phyloP scores from a whole-genome alignment of 2,329 filamentous ascomycete species.

The Cladosporium sp. region DNA sequence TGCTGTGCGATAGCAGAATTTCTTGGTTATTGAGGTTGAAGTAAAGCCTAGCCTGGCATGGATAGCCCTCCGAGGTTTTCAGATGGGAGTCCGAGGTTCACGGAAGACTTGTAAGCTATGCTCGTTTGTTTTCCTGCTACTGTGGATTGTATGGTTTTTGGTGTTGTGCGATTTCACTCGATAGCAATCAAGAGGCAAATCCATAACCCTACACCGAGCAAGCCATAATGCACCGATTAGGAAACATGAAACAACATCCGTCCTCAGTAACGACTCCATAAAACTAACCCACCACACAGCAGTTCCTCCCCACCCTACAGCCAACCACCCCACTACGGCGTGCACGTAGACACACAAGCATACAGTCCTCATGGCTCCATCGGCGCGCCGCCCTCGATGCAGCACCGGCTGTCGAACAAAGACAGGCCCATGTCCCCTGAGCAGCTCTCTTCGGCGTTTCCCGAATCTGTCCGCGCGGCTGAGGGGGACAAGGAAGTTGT shows the following conservation, averaged over 20 bases:
- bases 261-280: neutral
- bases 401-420: conserved; percentile 26
- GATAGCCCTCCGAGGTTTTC: conserved; percentile 26
- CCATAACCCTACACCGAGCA: neutral
- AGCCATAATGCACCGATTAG: neutral
- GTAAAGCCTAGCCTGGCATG: conserved; percentile 11
- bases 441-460: conserved; percentile 27
- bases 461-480: conserved; percentile 29
- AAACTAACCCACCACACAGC: conserved; percentile 18
- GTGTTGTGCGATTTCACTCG: neutral
- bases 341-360: conserved; percentile 18
- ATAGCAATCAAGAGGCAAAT: neutral
- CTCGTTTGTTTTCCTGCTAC: neutral
- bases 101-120: conserved; percentile 30
- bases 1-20: neutral
- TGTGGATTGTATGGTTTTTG: neutral
- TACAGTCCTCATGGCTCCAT: conserved; percentile 23
- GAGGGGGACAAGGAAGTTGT: conserved; percentile 35
- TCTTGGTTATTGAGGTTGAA: neutral
- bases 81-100: conserved; percentile 28
- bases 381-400: conserved; percentile 13
- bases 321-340: conserved; percentile 25
- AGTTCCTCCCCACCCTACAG: conserved; percentile 31
- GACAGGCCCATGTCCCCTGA: conserved; percentile 29
- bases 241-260: neutral